Base-by-base conservation (phyloP, 2,329 filamentous ascomycete species). In the Aspergillus pseudoglaucus region DNA sequence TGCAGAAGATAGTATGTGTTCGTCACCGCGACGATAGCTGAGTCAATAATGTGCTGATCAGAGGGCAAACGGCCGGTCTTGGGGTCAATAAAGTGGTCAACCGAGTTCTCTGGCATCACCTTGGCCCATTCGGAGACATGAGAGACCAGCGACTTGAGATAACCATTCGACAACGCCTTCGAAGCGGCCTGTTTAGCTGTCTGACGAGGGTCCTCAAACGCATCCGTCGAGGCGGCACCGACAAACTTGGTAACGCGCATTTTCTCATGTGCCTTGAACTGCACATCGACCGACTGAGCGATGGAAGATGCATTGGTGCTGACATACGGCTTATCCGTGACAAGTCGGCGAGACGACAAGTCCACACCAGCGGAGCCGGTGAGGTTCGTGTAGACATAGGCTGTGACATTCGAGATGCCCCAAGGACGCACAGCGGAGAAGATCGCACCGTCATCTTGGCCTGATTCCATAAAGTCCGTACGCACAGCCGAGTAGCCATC, bases 401-500 rank as follows among this genome's bases (percentile, higher is more conserved):
- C 84, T 0, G 80, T 84, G 35, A 86, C 77, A 56, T 87, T 77
- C 17, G 64, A 61, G 38, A 88, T 70, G 2, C 83, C 82, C 44
- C 72, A 66, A 0, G 85, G 85, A 22, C 76, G 75, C 2, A 89
- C 84, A 1, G 82, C 78, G 2, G 81, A 76, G 71, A 78, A 87
- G 39, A 89, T 84, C 1, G 77, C 69, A 15, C 75, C 70, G 1
- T 72, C 63, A 35, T 83, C 79, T 33, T 74, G 68, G 1, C 76
- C 78, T 22, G 81, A 85, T 1, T 73, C 72, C 1, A 75, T 75
- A 49, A 81, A 78, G 39, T 80, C 75, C 0, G 83, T 80, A 12
- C 84, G 75, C 7, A 84, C 79, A n/a, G 85, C 84, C 56, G 80
- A 79, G 53, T 79, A 76, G 0, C 85, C 85, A 54, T 88, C 82